Evolutionary conservation across 495 filamentous ascomycete species (phyloP), one percentile per base, ranked within the genome.

Genomic region (Daldinia decipiens): DNA sequence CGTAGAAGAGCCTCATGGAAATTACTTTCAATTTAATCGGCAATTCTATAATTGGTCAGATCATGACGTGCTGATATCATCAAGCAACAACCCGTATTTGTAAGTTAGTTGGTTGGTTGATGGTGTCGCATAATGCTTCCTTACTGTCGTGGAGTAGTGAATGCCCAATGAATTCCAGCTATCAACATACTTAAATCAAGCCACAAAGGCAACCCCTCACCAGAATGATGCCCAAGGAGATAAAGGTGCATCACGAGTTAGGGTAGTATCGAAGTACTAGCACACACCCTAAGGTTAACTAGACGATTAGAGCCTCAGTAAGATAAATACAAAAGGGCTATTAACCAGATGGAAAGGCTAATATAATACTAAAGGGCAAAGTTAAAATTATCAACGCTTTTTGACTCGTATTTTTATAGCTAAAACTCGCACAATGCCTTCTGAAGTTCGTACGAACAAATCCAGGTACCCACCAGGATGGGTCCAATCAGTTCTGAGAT

Each of bases 1-100:
- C 39, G 26, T 56, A 39, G 40, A 45, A 65, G 62, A 65, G 67
- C 61, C 61, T 65, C 67, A 70, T 43, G 0, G 9, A 13, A 45
- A 45, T 15, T 64, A 24, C 5, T 8, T 13, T 1, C 19, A 24
- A 5, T 47, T 11, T 36, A 21, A 0, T 54, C 67, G 62, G 62
- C 61, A 65, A 4, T 26, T 54, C 40, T 12, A 17, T 43, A 32
- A 70, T 70, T 62, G 32, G 56, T 70, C 17, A 12, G 45, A 40
- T 34, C 57, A 31, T 50, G 17, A 50, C 40, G 57, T 47, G 31
- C 21, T 50, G 60, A 59, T 70, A 51, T 59, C 60, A 60, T 53
- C 7, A 60, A 38, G 47, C 11, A 12, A 15, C 17, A 8, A 13
- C 11, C 31, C 38, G 29, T 32, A 32, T 32, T 32, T 32, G 7